These are phyloP conservation scores for Notholithocarpus densiflorus DNA, from an alignment of 306 rosid genomes.

Conservation along the genomic window DNA sequence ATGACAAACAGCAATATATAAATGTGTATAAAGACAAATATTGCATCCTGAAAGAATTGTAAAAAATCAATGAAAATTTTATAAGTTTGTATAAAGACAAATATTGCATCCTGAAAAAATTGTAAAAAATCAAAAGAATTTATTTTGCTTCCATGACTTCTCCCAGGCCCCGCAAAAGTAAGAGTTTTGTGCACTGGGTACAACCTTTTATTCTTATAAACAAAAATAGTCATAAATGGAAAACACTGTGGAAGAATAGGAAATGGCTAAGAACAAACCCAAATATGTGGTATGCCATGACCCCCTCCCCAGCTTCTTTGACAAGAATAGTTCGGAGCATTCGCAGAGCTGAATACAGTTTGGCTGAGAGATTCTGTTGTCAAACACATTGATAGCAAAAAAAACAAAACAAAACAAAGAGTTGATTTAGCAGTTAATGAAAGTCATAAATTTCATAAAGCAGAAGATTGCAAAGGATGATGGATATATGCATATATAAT, in stretches of 20 bases:
- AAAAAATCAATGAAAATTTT: not conserved
- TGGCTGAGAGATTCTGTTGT: slow-evolving; percentile 70
- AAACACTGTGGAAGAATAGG: not conserved
- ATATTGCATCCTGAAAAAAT: not conserved
- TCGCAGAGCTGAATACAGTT: slow-evolving; percentile 64
- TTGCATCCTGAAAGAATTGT: not conserved
- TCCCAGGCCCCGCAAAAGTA: too few relatives aligned
- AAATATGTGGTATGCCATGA: slow-evolving; percentile 83
- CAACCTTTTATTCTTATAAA: not conserved
- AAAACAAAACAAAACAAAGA: not conserved
- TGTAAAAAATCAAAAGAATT: slow-evolving; percentile 3
- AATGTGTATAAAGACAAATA: not conserved
- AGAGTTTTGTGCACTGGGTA: too few relatives aligned
- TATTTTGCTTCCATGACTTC: not conserved
- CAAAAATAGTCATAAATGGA: not conserved
- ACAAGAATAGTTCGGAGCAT: slow-evolving; percentile 61
- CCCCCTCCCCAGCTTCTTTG: slow-evolving; percentile 70
- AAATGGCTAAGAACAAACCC: slow-evolving; percentile 41
- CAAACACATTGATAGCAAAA: not conserved
- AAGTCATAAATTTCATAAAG: slow-evolving; percentile 13
- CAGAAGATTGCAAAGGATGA: not conserved
- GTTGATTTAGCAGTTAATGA: not conserved
- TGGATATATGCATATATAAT: not conserved
- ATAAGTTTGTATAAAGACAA: not conserved
- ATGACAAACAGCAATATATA: not conserved